Conservation (phyloP, 2,329 filamentous ascomycete species). For the Beauveria caledonica region DNA sequence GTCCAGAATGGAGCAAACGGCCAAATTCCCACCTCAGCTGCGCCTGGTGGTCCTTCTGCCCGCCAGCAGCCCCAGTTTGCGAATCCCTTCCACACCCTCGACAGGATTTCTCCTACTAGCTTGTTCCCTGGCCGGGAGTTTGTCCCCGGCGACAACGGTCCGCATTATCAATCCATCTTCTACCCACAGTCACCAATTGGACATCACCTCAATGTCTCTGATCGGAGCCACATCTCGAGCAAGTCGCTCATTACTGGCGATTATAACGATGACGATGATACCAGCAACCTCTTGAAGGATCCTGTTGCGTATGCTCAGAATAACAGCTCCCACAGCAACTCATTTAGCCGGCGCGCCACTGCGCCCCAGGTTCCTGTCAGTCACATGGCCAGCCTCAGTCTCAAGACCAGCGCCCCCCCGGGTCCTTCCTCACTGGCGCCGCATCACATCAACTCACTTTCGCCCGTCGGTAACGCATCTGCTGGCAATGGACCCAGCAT, state of each 20-base stretch:
- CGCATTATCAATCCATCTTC: constrained; percentile 56
- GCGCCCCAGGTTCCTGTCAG: constrained; percentile 63
- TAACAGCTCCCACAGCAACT: constrained; percentile 17
- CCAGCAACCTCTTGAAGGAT: constrained; percentile 62
- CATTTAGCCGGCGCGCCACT: constrained; percentile 55
- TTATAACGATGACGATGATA: constrained; percentile 57
- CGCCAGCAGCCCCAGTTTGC: constrained; percentile 54
- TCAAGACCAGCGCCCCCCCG: constrained; percentile 53
- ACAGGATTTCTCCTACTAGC: constrained; percentile 53
- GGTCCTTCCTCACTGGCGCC: constrained; percentile 46
- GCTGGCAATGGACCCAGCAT: constrained; percentile 16
- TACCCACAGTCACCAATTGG: constrained; percentile 67
- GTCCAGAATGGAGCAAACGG: constrained; percentile 15
- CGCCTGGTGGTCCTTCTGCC: constrained; percentile 23
- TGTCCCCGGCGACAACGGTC: constrained; percentile 42
- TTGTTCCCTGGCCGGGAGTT: constrained; percentile 48
- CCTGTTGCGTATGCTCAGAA: constrained; percentile 66
- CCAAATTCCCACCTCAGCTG: constrained; percentile 30
- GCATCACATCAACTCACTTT: constrained; percentile 41
- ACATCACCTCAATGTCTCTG: constrained; percentile 49
- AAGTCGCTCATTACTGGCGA: constrained; percentile 68
- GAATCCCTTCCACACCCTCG: constrained; percentile 48
- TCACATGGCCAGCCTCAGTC: constrained; percentile 60
- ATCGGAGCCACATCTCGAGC: constrained; percentile 51
- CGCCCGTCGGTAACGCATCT: constrained; percentile 38